A percentile compares a stretch with the other conserved stretches of the same genome.
Conservation (phyloP, 1,139 yeast species). For the Sugiyamaella castrensis region DNA sequence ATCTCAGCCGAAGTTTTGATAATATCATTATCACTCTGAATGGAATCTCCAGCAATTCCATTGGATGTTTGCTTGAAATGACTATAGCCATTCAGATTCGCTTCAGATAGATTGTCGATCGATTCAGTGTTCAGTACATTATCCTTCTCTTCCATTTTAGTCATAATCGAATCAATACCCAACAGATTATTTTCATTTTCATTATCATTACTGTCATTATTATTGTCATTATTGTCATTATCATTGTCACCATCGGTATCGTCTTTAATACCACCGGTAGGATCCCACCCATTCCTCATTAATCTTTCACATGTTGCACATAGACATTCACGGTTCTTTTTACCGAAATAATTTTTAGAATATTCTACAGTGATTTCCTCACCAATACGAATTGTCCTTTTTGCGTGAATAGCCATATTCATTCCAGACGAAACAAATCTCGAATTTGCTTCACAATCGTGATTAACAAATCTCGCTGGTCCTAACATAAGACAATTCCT, state of each 20-base stretch:
- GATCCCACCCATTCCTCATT: conserved; percentile 24
- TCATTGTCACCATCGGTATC: conserved; percentile 14
- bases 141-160: too few species aligned
- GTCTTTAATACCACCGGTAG: conserved; percentile 14
- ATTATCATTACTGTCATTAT: background rate
- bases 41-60: too few species aligned
- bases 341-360: conserved; percentile 44
- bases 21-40: too few species aligned
- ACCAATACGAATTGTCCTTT: conserved; percentile 39
- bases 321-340: conserved; percentile 42
- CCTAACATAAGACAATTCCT: conserved; percentile 46
- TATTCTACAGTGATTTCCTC: conserved; percentile 48
- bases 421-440: conserved; percentile 36
- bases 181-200: background rate
- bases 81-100: too few species aligned
- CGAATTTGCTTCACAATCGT: conserved; percentile 46
- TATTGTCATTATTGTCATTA: conserved; percentile 4
- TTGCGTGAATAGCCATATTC: conserved; percentile 38
- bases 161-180: too few species aligned
- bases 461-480: conserved; percentile 49
- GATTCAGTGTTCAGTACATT: too few species aligned
- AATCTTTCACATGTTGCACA: conserved; percentile 45
- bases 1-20: too few species aligned
- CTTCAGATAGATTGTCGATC: too few species aligned
- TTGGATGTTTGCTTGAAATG: too few species aligned